Percentiles rank a stretch among this genome's conserved stretches.
Evolutionary conservation across 169 alveolate genomes (phyloP).

Genomic region (Plasmodium berghei): DNA sequence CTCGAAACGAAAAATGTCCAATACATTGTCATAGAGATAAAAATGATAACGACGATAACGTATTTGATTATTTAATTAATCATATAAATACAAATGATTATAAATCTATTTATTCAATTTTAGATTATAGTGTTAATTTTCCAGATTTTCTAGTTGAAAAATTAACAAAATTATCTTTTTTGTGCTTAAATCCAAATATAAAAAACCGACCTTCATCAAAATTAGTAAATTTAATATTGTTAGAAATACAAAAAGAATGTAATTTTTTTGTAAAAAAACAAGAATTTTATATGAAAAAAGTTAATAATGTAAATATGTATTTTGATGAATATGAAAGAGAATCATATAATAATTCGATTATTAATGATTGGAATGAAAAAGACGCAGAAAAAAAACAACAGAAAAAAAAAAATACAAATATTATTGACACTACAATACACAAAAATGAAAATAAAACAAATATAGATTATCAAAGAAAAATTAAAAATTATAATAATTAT

Average conservation of each 20-base stretch:
- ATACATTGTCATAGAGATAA: slow-evolving; percentile 27
- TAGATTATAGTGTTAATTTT: slow-evolving; percentile 60
- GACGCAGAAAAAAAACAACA: neutral
- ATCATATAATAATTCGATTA: neutral
- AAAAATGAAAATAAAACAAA: slow-evolving; percentile 14
- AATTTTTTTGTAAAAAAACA: slow-evolving; percentile 46
- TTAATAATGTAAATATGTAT: slow-evolving; percentile 6
- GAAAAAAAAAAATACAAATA: neutral
- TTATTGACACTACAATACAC: neutral
- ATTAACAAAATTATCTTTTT: slow-evolving; percentile 51
- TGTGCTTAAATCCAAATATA: slow-evolving; percentile 57
- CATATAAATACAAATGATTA: slow-evolving; percentile 65
- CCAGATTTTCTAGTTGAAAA: slow-evolving; percentile 65
- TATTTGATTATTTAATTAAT: slow-evolving; percentile 50
- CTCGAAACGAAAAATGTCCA: slow-evolving; percentile 47
- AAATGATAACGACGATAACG: slow-evolving; percentile 62
- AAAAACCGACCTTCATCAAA: slow-evolving; percentile 65
- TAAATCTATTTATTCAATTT: slow-evolving; percentile 48
- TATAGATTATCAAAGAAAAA: neutral
- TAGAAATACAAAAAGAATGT: slow-evolving; percentile 65
- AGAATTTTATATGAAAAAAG: slow-evolving; percentile 14
- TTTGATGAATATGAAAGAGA: slow-evolving; percentile 35
- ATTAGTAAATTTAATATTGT: slow-evolving; percentile 43
- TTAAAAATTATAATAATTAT: slow-evolving; percentile 11
- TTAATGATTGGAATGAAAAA: slow-evolving; percentile 1